These are phyloP conservation scores for Xylaria digitata DNA, from an alignment of 2,329 filamentous ascomycete species.

Conservation along the genomic window DNA sequence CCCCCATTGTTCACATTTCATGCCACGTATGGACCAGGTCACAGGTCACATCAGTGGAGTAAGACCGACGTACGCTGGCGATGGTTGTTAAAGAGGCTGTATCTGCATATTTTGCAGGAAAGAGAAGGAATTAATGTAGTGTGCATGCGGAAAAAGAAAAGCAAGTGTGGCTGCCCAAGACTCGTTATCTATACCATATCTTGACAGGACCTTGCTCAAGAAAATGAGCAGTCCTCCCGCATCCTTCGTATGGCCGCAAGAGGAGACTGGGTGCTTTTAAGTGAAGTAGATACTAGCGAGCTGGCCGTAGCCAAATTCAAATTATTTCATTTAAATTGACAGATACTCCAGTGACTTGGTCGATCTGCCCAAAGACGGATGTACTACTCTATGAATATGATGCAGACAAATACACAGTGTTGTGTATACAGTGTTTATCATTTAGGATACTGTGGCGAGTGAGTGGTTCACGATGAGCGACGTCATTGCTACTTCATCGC, in stretches of 20 bases:
- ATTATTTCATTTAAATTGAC: slow-evolving; percentile 15
- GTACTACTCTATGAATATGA: too few species aligned
- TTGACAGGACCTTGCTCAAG: slow-evolving; percentile 23
- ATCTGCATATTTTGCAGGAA: slow-evolving; percentile 19
- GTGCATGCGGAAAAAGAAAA: slow-evolving; percentile 21
- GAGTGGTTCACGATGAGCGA: slow-evolving; percentile 5
- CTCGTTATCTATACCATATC: background rate
- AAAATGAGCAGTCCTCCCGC: slow-evolving; percentile 17
- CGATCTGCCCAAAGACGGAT: background rate
- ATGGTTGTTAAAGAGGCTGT: slow-evolving; percentile 16
- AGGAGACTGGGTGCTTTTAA: slow-evolving; percentile 29
- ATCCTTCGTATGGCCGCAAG: slow-evolving; percentile 15
- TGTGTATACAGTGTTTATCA: background rate
- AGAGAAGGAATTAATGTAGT: slow-evolving; percentile 32
- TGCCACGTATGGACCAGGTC: slow-evolving; percentile 30
- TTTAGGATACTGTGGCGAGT: background rate
- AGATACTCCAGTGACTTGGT: background rate
- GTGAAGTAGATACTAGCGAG: slow-evolving; percentile 36
- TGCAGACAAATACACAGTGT: background rate
- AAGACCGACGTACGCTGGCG: slow-evolving; percentile 24
- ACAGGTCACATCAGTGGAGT: slow-evolving; percentile 32
- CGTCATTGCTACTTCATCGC: slow-evolving; percentile 28
- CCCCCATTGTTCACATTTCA: slow-evolving; percentile 37
- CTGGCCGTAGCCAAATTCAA: slow-evolving; percentile 32
- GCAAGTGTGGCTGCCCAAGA: slow-evolving; percentile 12